phyloP scores from a whole-genome alignment of 164 flowering plant species.

The Dillenia suffruticosa region DNA sequence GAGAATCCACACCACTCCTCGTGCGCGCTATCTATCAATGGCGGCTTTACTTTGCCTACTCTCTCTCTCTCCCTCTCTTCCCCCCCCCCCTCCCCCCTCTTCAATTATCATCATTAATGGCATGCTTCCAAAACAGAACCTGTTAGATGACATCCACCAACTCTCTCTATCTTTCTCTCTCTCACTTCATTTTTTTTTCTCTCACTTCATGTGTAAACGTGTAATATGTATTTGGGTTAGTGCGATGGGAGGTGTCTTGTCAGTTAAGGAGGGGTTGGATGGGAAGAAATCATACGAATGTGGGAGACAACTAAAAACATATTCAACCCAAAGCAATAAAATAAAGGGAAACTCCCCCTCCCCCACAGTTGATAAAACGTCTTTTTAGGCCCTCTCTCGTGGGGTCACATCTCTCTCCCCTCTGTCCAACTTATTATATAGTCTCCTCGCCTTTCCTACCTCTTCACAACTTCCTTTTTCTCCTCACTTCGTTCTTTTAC shows the following conservation, averaged over 20 bases:
- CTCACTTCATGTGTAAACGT: no score
- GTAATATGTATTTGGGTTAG: not conserved
- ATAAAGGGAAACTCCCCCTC: constrained; percentile 8
- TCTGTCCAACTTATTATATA: not conserved
- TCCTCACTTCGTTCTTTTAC: not conserved
- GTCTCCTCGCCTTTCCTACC: not conserved
- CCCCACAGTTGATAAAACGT: constrained; percentile 37
- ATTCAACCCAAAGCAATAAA: not conserved
- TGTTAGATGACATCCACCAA: not conserved
- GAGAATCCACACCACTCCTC: constrained; percentile 38
- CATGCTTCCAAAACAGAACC: constrained; percentile 39
- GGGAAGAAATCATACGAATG: constrained; percentile 18
- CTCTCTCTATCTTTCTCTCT: constrained; percentile 9
- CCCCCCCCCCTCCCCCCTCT: not conserved
- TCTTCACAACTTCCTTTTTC: not conserved
- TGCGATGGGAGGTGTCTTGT: constrained; percentile 4
- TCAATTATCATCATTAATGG: constrained; percentile 55
- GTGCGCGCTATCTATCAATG: constrained; percentile 51
- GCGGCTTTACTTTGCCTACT: constrained; percentile 26
- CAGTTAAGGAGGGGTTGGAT: not conserved
- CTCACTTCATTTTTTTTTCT: not conserved
- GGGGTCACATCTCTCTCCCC: constrained; percentile 17
- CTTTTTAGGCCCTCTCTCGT: constrained; percentile 26
- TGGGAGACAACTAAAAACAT: constrained; percentile 61
- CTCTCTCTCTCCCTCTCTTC: constrained; percentile 7